phyloP scores from a whole-genome alignment of 2,329 filamentous ascomycete genomes.

The Karstenula rhodostoma region DNA sequence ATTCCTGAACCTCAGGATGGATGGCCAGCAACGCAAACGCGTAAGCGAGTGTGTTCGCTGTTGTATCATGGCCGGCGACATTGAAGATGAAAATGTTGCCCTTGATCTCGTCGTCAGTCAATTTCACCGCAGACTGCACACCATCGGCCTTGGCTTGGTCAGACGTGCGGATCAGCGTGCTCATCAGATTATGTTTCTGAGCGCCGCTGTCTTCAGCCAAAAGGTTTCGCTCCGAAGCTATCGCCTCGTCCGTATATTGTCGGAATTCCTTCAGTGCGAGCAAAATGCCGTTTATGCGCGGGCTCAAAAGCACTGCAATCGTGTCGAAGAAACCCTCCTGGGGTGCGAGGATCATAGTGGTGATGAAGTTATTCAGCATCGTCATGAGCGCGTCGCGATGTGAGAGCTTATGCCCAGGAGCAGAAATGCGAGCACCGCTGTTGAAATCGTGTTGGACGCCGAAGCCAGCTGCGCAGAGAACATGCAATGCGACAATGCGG shows the following conservation, averaged over 20 bases:
- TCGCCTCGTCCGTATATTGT: constrained; percentile 31
- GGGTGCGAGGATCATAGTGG: constrained; percentile 19
- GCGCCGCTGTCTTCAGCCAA: background rate
- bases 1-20: constrained; percentile 60
- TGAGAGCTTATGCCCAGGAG: constrained; percentile 24
- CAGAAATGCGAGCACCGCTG: constrained; percentile 18
- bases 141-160: constrained; percentile 16
- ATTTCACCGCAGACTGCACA: constrained; percentile 1
- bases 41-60: constrained; percentile 59
- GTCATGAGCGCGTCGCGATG: constrained; percentile 34
- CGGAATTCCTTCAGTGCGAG: constrained; percentile 26
- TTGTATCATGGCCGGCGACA: constrained; percentile 42
- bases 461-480: constrained; percentile 50
- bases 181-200: constrained; percentile 37
- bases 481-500: constrained; percentile 47
- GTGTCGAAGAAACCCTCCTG: constrained; percentile 20
- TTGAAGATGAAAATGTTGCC: constrained; percentile 45
- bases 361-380: constrained; percentile 38
- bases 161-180: constrained; percentile 34
- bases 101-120: constrained; percentile 34
- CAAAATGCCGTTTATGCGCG: constrained; percentile 25
- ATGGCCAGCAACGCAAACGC: constrained; percentile 57
- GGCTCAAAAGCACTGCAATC: constrained; percentile 29
- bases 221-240: constrained; percentile 23
- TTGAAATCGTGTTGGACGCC: constrained; percentile 36